A percentile compares a stretch with the other conserved stretches of the same genome.
phyloP scores from a whole-genome alignment of 2,329 filamentous ascomycete species.

The Plenodomus tracheiphilus region DNA sequence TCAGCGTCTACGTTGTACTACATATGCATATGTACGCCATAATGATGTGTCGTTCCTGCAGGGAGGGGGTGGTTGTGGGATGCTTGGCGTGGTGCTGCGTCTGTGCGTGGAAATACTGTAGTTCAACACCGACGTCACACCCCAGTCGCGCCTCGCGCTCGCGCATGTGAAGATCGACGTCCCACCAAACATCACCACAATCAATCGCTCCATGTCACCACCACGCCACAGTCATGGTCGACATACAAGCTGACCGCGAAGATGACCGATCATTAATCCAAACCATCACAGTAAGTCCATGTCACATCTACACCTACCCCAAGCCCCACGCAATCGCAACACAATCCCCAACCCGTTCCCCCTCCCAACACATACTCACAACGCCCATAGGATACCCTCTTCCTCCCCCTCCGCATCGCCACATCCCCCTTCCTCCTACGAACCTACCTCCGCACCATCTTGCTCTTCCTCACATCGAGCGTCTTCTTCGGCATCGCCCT shows the following conservation, averaged over 20 bases:
- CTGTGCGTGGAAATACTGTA: constrained; percentile 22
- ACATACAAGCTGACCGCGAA: constrained; percentile 22
- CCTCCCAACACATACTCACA: constrained; percentile 10
- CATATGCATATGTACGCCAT: constrained; percentile 15
- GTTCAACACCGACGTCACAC: constrained; percentile 33
- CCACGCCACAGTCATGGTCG: constrained; percentile 23
- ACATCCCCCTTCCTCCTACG: constrained; percentile 65
- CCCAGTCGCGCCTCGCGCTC: neutral
- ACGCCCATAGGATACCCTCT: constrained; percentile 56
- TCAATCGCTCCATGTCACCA: constrained; percentile 1
- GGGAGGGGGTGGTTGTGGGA: constrained; percentile 7
- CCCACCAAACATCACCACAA: constrained; percentile 5
- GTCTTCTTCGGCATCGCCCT: constrained; percentile 62
- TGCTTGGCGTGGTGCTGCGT: constrained; percentile 26
- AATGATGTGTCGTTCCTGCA: constrained; percentile 15
- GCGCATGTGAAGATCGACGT: constrained; percentile 31
- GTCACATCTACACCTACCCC: neutral
- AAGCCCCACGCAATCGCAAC: neutral
- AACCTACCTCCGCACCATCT: constrained; percentile 64
- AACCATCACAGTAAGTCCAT: constrained; percentile 22
- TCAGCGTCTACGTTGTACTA: neutral
- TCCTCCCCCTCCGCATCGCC: constrained; percentile 58
- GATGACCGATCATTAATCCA: constrained; percentile 18
- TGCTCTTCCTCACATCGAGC: constrained; percentile 57
- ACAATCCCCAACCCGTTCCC: neutral